Percentiles rank a stretch among this genome's conserved stretches.
These are phyloP conservation scores for Teratosphaeria viscida DNA, from an alignment of 2,329 filamentous ascomycete genomes.

Conservation along the genomic window DNA sequence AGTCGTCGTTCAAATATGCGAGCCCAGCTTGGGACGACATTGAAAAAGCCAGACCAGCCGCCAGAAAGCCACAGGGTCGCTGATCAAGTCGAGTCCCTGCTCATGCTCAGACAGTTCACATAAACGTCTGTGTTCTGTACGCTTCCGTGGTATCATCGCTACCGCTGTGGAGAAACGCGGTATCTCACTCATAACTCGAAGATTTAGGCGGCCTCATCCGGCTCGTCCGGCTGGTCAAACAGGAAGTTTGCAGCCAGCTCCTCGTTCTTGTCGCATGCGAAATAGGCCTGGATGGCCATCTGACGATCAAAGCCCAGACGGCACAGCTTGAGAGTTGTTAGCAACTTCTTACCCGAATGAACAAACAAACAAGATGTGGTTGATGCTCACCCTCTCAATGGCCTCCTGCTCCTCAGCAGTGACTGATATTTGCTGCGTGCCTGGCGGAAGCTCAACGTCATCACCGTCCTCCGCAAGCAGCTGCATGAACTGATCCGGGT, in stretches of 20 bases:
- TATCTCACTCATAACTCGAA: neutral
- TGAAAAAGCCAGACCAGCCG: neutral
- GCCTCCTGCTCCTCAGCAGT: conserved; percentile 95
- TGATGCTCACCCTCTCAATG: conserved; percentile 70
- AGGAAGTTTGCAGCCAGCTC: conserved; percentile 96
- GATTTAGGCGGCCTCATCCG: conserved; percentile 18
- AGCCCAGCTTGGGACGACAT: neutral
- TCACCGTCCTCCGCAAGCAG: conserved; percentile 81
- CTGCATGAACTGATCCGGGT: conserved; percentile 87
- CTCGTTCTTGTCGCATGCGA: conserved; percentile 98
- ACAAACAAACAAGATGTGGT: neutral
- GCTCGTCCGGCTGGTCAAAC: conserved; percentile 89
- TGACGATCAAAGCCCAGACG: conserved; percentile 88
- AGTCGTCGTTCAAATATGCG: neutral
- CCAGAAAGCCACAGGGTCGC: neutral
- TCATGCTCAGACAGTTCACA: neutral
- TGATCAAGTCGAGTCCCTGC: neutral
- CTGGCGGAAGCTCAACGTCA: conserved; percentile 75
- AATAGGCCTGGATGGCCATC: conserved; percentile 93
- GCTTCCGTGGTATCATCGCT: neutral
- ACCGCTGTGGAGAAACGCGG: neutral
- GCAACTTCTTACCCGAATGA: conserved; percentile 5
- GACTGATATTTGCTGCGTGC: conserved; percentile 78
- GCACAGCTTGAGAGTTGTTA: conserved; percentile 53
- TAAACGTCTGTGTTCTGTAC: neutral